Percentiles rank a stretch among this genome's conserved stretches.
Evolutionary conservation across 139 green algal genomes (phyloP).

Genomic region (Protoeuglena noctilucae): DNA sequence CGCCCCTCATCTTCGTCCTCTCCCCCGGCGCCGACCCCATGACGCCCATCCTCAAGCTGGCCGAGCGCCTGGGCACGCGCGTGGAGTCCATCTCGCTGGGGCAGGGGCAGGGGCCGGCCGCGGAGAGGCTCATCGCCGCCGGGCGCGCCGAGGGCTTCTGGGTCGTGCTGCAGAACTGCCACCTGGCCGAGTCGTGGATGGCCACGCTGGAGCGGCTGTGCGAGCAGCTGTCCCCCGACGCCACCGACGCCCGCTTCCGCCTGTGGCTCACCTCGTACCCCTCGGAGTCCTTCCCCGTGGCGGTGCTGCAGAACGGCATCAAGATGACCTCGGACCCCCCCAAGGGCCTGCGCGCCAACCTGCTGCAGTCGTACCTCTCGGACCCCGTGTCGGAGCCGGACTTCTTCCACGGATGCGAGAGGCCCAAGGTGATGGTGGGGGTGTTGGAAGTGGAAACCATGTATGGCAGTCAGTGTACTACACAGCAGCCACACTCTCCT

Average conservation of each 20-base stretch:
- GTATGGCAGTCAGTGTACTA: no score
- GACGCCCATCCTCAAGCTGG: conserved; percentile 37
- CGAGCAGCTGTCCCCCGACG: conserved; percentile 22
- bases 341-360: conserved; percentile 51
- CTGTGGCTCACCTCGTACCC: conserved; percentile 54
- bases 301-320: conserved; percentile 52
- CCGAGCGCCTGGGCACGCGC: conserved; percentile 21
- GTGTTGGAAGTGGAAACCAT: no score
- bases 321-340: conserved; percentile 65
- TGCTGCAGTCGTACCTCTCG: conserved; percentile 34
- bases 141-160: conserved; percentile 34
- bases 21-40: conserved; percentile 31
- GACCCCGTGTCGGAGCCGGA: conserved; percentile 30
- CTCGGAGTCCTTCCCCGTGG: conserved; percentile 37
- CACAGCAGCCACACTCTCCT: no score
- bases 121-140: conserved; percentile 38
- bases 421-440: no score
- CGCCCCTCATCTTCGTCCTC: conserved; percentile 51
- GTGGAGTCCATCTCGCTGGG: conserved; percentile 22
- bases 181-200: conserved; percentile 60
- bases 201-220: conserved; percentile 52
- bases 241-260: conserved; percentile 20
- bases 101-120: conserved; percentile 29
- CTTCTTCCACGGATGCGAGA: conserved; percentile 29
- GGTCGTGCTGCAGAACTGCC: conserved; percentile 64